These are phyloP conservation scores for Wickerhamomyces bisporus DNA, from an alignment of 805 yeast species.

Conservation along the genomic window DNA sequence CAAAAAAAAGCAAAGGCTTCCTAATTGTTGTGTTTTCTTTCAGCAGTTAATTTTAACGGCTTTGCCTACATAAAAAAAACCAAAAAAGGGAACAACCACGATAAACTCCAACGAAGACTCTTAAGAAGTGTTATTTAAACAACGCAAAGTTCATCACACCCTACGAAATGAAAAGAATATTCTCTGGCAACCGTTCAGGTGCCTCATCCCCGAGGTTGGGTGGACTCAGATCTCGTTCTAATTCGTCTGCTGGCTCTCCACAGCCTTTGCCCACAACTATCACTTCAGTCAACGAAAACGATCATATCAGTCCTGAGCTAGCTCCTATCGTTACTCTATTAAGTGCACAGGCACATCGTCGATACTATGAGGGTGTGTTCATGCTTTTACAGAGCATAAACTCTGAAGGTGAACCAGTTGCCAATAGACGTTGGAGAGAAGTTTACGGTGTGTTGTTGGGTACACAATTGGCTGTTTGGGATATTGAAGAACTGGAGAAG, in stretches of 20 bases:
- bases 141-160: too few relatives aligned
- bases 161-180: slow-evolving; percentile 18
- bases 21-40: too few relatives aligned
- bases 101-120: too few relatives aligned
- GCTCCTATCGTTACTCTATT: slow-evolving; percentile 69
- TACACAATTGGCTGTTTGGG: slow-evolving; percentile 90
- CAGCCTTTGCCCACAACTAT: neutral
- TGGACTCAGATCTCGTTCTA: slow-evolving; percentile 15
- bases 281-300: slow-evolving; percentile 4
- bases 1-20: too few relatives aligned
- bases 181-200: slow-evolving; percentile 18
- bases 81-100: too few relatives aligned
- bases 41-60: too few relatives aligned
- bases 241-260: slow-evolving; percentile 8
- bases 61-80: too few relatives aligned
- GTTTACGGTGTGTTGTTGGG: slow-evolving; percentile 91
- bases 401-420: slow-evolving; percentile 77
- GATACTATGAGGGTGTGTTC: slow-evolving; percentile 72
- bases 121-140: too few relatives aligned
- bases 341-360: slow-evolving; percentile 68
- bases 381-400: slow-evolving; percentile 69
- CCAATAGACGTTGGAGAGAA: slow-evolving; percentile 82
- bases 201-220: slow-evolving; percentile 14
- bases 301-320: slow-evolving; percentile 32
- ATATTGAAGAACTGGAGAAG: slow-evolving; percentile 59